Evolutionary conservation across 192 early-diverging fungal species (phyloP), one percentile per base, ranked within the genome.

Genomic region (Funneliformis mosseae): DNA sequence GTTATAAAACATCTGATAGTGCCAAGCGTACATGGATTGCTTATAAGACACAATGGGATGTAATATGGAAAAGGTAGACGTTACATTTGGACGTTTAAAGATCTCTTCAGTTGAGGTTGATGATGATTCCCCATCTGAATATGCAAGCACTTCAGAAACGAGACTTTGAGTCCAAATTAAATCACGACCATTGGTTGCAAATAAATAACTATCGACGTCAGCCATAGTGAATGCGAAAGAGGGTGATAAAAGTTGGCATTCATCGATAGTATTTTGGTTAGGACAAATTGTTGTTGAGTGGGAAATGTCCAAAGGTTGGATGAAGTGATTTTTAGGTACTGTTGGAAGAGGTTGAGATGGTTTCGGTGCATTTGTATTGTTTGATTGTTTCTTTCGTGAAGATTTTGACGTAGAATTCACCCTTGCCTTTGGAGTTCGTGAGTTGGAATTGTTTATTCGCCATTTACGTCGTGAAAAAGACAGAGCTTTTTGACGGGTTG

Each of bases 391-490:
- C 50, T 55, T n/a, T 4, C 16, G 16, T 55, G 50, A 18, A 1
- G 50, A 21, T 18, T 18, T 16, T 0, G 50, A 5, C 1, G 18
- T 18, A 16, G 50, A 21, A 55, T 14, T 7, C 6, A 6, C 18
- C 16, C 21, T 55, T 21, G 50, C 3, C 16, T 55, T 55, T 21
- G 5, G 50, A 21, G 50, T 55, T 55, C 50, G 50, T 5, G 50
- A 21, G 21, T 55, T 55, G 18, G 4, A 21, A 55, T 55, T 45
- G 43, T 1, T 55, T 55, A 9, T 2, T 18, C 18, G 28, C 12
- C 41, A 27, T 23, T 61, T 61, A 12, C 60, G 60, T 25, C 62
- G 76, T 25, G 74, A 50, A 75, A 75, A 75, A 8, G n/a, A 25
- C 8, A 77, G 45, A 11, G 39, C 25, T 28, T 42, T 77, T n/a